Base-by-base conservation (phyloP, 805 yeast genomes). In the Starmerella powellii region DNA sequence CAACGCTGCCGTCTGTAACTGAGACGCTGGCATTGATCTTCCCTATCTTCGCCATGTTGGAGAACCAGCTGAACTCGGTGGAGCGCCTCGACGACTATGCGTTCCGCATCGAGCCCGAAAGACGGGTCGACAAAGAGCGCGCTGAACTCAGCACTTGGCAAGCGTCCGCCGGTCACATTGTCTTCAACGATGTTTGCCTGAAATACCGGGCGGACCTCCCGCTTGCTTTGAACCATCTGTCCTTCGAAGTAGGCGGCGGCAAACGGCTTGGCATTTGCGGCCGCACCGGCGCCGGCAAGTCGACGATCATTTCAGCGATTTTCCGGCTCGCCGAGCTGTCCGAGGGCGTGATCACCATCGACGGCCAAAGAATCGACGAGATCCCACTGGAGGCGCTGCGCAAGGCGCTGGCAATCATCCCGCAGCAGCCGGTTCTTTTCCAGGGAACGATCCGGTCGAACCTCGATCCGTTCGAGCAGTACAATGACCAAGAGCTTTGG, bases 261-360 rank as follows among this genome's bases (percentile, higher is more conserved):
- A 82, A 81, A 57, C 81, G 79, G 55, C 71, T 83, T 50, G 94
- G 94, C 38, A 76, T 83, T 40, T 80, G 88, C 66, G 94, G 94
- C 38, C 71, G 94, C 58, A 83, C 94, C 0, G 94, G 94, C 52
- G 91, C 93, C 4, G 94, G 94, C 38, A 81, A 81, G 58, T 74
- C 83, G 15, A 74, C 86, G 2, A 73, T 81, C 41, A 77, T 79
- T 76, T 68, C 74, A 30, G 81, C 84, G 0, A 62, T 81, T 39
- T 81, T 77, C 60, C 67, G 93, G 51, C 63, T 81, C 24, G 63
- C 70, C 34, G 91, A 82, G 55, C 59, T 77, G 31, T 61, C 62
- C 16, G 55, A 62, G 8, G 80, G 81, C 10, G 45, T 48, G 16
- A 73, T 83, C 38, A 43, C 50, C 3, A 77, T 83, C 52, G 94